A percentile compares a stretch with the other conserved stretches of the same genome.
Evolutionary conservation across 2,329 filamentous ascomycete genomes (phyloP).

Genomic region (Chaetomiaceae sp.): DNA sequence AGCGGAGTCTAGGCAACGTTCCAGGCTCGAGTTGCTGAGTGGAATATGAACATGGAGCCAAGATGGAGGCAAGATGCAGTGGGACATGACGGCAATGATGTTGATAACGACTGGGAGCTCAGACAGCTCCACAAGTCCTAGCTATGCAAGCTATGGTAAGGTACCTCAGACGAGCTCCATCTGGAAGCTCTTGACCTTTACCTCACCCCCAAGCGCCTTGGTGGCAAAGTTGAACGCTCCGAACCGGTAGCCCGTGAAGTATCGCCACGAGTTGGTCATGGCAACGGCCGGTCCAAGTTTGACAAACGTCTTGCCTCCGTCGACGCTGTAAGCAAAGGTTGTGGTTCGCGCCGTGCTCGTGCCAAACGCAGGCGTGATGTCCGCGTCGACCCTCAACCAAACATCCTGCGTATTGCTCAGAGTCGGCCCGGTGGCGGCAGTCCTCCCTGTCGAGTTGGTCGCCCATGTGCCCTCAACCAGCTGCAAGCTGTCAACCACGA

Average conservation of each 20-base stretch:
- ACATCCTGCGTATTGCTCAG: slow-evolving; percentile 24
- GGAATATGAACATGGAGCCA: no score
- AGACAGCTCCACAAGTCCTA: no score
- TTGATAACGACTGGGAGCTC: no score
- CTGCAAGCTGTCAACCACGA: slow-evolving; percentile 29
- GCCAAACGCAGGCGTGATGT: slow-evolving; percentile 33
- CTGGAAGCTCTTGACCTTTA: slow-evolving; percentile 25
- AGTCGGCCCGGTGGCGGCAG: slow-evolving; percentile 23
- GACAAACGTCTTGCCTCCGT: slow-evolving; percentile 40
- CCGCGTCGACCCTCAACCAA: slow-evolving; percentile 36
- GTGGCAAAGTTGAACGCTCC: slow-evolving; percentile 49
- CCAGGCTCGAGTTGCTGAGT: no score
- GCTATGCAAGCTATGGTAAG: no score
- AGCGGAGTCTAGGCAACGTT: no score
- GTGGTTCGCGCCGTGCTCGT: slow-evolving; percentile 28
- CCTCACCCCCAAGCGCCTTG: slow-evolving; percentile 36
- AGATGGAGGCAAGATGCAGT: no score
- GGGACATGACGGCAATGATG: no score
- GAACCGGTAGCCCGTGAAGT: slow-evolving; percentile 46
- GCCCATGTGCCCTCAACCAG: slow-evolving; percentile 32
- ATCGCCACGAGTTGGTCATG: slow-evolving; percentile 41
- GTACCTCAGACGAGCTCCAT: slow-evolving; percentile 2
- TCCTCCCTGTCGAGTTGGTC: slow-evolving; percentile 30
- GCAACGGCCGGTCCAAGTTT: slow-evolving; percentile 32
- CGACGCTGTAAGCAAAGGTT: slow-evolving; percentile 41